Evolutionary conservation across 1,284 basidiomycete species (phyloP), one percentile per base, ranked within the genome.

Genomic region (Cryptococcus hybrid): DNA sequence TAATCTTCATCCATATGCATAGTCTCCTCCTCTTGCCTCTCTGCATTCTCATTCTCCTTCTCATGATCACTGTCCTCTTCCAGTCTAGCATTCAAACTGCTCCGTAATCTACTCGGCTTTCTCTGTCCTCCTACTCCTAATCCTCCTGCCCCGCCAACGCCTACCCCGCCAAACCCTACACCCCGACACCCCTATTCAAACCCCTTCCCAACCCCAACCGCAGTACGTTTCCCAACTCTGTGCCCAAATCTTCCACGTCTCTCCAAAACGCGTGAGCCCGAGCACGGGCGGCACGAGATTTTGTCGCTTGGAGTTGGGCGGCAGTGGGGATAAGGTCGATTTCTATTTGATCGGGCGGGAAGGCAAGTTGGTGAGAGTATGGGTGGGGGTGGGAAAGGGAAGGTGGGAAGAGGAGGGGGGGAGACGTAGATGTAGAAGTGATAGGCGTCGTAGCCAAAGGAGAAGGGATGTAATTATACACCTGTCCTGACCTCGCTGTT

Each of bases 171-270:
- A 24, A 24, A 24, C 24, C 24, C 24, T 1, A 24, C 24, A 24
- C 24, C 24, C 49, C 15, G n/a, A 18, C 15, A 30, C 49, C 49
- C 39, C 49, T 51, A 8, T 42, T 42, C 39, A 51, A 11, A 1
- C 49, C 49, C 39, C 49, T n/a, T 36, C 49, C 49, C 8, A 51
- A 40, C 12, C 49, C 49, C 12, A 51, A 38, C 36, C 36, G 38
- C 2, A 51, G 24, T 38, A 51, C 49, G 12, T 51, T 51, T 18
- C 49, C 49, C 7, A 51, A 15, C 49, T 51, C 49, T 8, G 49
- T 38, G 11, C 39, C 49, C 3, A 51, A 34, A 12, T 51, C 49
- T 36, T 51, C 49, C 5, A 51, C 49, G 24, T 51, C 49, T 8
- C 49, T 39, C 49, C 49, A 51, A 24, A 51, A 48, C 18, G 47